Percentiles rank a stretch among this genome's conserved stretches.
These are phyloP conservation scores for Mycena alexandri DNA, from an alignment of 768 basidiomycete species.

Conservation along the genomic window DNA sequence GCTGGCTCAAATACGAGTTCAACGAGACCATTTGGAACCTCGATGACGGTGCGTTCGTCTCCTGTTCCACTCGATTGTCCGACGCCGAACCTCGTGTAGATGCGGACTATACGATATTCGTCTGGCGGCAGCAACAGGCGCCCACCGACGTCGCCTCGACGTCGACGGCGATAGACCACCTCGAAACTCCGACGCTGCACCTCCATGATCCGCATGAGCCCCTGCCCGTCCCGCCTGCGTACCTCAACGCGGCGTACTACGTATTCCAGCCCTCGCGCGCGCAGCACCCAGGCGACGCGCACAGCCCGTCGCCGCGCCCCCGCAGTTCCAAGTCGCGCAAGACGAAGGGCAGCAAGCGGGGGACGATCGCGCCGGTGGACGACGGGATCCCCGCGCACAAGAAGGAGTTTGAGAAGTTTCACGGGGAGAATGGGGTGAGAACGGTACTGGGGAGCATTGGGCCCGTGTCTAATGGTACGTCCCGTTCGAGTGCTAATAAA, in stretches of 20 bases:
- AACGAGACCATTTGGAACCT: slow-evolving; percentile 85
- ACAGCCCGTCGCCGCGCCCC: slow-evolving; percentile 54
- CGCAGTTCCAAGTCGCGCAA: slow-evolving; percentile 56
- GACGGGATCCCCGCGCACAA: slow-evolving; percentile 73
- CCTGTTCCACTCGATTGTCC: not conserved
- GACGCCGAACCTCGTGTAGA: slow-evolving; percentile 54
- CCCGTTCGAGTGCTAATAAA: slow-evolving; percentile 3
- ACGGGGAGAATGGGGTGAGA: slow-evolving; percentile 91
- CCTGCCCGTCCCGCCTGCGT: slow-evolving; percentile 72
- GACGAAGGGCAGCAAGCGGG: slow-evolving; percentile 53
- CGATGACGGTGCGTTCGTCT: slow-evolving; percentile 79
- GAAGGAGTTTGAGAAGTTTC: slow-evolving; percentile 87
- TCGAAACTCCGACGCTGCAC: slow-evolving; percentile 66
- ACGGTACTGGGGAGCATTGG: slow-evolving; percentile 94
- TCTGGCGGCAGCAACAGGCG: slow-evolving; percentile 72
- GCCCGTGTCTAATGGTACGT: slow-evolving; percentile 86
- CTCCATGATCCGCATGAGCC: slow-evolving; percentile 71
- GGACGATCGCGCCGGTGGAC: slow-evolving; percentile 48
- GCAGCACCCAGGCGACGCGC: slow-evolving; percentile 41
- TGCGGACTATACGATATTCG: slow-evolving; percentile 90
- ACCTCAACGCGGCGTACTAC: slow-evolving; percentile 80
- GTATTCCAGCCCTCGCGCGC: slow-evolving; percentile 65
- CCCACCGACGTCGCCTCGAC: slow-evolving; percentile 43
- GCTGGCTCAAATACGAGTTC: slow-evolving; percentile 92
- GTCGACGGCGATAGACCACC: slow-evolving; percentile 39